These are phyloP conservation scores for Arthromyces matolae DNA, from an alignment of 768 basidiomycete genomes.

Conservation along the genomic window DNA sequence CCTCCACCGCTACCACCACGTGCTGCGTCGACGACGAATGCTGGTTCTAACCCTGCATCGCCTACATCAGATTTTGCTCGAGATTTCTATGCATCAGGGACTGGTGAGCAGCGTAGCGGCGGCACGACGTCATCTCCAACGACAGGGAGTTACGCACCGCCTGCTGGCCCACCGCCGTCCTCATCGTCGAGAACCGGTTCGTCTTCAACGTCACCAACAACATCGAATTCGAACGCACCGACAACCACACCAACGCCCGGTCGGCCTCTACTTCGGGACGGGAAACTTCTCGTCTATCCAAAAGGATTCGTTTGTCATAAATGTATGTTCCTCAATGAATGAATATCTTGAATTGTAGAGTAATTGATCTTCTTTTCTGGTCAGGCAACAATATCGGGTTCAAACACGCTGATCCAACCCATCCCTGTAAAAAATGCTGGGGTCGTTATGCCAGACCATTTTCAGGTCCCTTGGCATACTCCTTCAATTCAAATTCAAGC, in stretches of 20 bases:
- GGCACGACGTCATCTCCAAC: not conserved
- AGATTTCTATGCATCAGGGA: constrained; percentile 57
- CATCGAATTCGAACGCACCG: constrained; percentile 39
- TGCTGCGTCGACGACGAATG: constrained; percentile 19
- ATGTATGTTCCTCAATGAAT: constrained; percentile 49
- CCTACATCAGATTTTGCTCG: constrained; percentile 45
- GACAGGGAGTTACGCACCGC: too few relatives aligned
- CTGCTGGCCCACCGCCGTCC: too few relatives aligned
- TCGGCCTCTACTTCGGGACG: constrained; percentile 59
- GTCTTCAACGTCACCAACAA: not conserved
- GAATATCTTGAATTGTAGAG: too few relatives aligned
- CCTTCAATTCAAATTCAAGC: constrained; percentile 32
- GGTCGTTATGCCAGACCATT: constrained; percentile 60
- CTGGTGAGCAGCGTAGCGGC: too few relatives aligned
- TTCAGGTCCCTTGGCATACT: constrained; percentile 55
- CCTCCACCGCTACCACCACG: constrained; percentile 21
- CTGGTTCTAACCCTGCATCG: not conserved
- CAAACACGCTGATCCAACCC: constrained; percentile 60
- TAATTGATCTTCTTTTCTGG: not conserved
- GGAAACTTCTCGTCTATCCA: constrained; percentile 68
- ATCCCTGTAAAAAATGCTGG: constrained; percentile 78
- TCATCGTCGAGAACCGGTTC: too few relatives aligned
- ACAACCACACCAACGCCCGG: constrained; percentile 63
- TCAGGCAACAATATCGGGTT: constrained; percentile 74
- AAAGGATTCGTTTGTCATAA: constrained; percentile 58